These are phyloP conservation scores for Starmerella apis DNA, from an alignment of 805 yeast genomes.

Conservation along the genomic window DNA sequence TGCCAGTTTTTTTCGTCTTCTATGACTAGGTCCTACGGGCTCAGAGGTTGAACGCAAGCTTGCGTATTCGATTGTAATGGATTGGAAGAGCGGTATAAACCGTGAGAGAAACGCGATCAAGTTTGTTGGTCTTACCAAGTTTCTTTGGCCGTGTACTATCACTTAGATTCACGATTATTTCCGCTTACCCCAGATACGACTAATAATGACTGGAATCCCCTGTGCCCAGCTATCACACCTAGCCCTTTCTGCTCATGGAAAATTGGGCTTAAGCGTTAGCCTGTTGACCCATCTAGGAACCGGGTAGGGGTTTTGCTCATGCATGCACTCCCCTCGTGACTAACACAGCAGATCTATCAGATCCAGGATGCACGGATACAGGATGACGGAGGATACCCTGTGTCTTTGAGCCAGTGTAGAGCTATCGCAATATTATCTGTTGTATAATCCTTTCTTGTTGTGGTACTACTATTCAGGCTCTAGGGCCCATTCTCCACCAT, in stretches of 20 bases:
- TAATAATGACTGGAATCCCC: neutral
- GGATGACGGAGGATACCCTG: too few relatives aligned
- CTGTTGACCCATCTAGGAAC: neutral
- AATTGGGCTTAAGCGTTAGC: neutral
- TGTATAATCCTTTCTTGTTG: too few relatives aligned
- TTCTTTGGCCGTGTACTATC: neutral
- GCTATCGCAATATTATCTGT: too few relatives aligned
- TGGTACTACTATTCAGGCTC: too few relatives aligned
- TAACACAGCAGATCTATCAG: neutral
- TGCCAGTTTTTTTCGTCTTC: neutral
- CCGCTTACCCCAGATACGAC: slow-evolving; percentile 9
- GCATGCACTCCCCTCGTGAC: neutral
- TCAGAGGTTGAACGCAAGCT: neutral
- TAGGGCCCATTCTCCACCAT: too few relatives aligned
- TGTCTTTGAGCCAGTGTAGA: too few relatives aligned
- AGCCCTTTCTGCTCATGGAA: neutral
- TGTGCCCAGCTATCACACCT: neutral
- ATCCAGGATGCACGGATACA: neutral
- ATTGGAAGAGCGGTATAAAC: neutral
- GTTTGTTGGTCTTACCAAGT: neutral
- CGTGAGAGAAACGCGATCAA: neutral
- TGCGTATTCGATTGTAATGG: neutral
- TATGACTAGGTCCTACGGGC: neutral
- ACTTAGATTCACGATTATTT: slow-evolving; percentile 1
- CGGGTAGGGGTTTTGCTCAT: neutral